A percentile compares a stretch with the other conserved stretches of the same genome.
Evolutionary conservation across 208 protist species (phyloP).

Genomic region (Leishmania martiniquensis): DNA sequence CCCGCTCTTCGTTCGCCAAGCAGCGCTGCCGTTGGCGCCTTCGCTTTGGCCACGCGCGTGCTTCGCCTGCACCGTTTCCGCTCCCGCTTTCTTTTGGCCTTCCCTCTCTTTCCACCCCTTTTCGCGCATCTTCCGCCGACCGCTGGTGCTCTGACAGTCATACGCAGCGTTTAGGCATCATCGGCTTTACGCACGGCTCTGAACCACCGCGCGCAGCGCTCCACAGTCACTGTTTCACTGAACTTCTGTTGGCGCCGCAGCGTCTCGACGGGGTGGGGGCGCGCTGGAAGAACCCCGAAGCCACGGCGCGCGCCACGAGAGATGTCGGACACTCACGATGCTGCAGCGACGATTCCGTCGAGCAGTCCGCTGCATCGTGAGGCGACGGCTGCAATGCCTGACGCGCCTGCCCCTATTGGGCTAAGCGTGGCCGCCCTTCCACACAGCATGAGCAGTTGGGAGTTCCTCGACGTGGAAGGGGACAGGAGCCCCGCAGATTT

Average conservation of each 20-base stretch:
- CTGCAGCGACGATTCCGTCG: not conserved
- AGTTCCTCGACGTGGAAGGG: conserved; percentile 17
- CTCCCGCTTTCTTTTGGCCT: no score
- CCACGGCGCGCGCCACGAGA: not conserved
- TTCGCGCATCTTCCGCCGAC: not conserved
- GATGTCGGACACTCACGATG: not conserved
- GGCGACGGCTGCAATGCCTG: conserved; percentile 7
- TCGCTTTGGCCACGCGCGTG: not conserved
- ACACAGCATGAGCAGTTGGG: conserved; percentile 30
- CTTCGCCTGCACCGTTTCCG: not conserved
- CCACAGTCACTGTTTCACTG: not conserved
- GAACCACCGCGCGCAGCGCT: not conserved
- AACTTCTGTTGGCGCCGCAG: not conserved
- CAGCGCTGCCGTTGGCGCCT: not conserved
- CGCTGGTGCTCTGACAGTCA: no score
- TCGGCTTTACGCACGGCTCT: not conserved
- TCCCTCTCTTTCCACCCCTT: not conserved
- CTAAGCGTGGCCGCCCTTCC: not conserved
- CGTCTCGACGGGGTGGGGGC: not conserved
- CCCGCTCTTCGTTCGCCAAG: not conserved
- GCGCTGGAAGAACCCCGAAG: not conserved
- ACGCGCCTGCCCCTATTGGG: not conserved
- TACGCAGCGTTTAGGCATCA: not conserved
- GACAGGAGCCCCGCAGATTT: not conserved
- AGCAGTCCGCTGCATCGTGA: conserved; percentile 16